Conservation (phyloP, 306 rosid genomes). For the Glycine latifolia region DNA sequence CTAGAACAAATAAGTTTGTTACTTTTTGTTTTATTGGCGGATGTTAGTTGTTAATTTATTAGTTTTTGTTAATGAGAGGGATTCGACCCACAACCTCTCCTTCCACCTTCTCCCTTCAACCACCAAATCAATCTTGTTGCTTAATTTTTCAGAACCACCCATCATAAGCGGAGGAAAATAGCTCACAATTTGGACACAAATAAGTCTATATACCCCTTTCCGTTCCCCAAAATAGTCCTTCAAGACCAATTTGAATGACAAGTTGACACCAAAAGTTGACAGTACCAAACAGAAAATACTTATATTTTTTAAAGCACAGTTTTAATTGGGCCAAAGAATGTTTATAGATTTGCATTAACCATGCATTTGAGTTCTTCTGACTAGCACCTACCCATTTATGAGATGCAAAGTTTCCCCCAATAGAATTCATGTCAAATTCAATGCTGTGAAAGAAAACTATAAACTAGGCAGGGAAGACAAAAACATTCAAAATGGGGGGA, state of each 20-base stretch:
- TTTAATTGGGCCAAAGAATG: background rate
- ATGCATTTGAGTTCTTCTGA: background rate
- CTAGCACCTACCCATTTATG: background rate
- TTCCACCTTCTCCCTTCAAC: too few relatives aligned
- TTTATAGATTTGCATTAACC: background rate
- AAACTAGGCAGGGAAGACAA: background rate
- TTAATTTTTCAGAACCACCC: too few relatives aligned
- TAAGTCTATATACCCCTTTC: too few relatives aligned
- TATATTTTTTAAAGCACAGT: background rate
- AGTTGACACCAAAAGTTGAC: conserved; percentile 1
- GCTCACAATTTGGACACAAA: too few relatives aligned
- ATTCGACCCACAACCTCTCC: too few relatives aligned
- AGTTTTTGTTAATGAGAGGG: too few relatives aligned
- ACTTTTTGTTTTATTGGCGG: too few relatives aligned
- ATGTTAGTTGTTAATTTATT: too few relatives aligned
- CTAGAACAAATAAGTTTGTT: background rate
- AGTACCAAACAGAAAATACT: background rate
- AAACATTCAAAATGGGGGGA: background rate
- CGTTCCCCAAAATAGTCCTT: background rate
- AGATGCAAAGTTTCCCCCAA: background rate
- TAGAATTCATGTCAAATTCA: background rate
- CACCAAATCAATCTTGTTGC: background rate
- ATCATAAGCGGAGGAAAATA: background rate
- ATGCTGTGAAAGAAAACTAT: background rate
- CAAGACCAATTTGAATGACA: background rate